A percentile compares a stretch with the other conserved stretches of the same genome.
phyloP scores from a whole-genome alignment of 1,139 yeast species.

The Saccharomyces hybrid region DNA sequence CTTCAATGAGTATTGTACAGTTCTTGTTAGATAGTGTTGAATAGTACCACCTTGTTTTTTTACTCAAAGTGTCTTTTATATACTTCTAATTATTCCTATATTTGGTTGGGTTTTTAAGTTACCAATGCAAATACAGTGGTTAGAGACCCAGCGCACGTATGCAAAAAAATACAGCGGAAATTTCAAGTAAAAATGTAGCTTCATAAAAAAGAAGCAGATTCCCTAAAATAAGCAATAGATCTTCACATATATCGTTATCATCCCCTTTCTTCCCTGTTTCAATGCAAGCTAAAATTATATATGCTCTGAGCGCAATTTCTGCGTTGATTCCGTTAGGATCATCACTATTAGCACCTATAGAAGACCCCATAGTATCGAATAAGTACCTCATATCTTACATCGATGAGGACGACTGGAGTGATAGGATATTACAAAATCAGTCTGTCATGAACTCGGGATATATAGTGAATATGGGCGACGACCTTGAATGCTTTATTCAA shows the following conservation, averaged over 20 bases:
- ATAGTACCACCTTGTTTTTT: not conserved
- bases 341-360: slow-evolving; percentile 15
- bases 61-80: not conserved
- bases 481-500: slow-evolving; percentile 21
- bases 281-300: not conserved
- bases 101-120: not conserved
- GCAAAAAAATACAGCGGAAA: not conserved
- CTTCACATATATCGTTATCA: not conserved
- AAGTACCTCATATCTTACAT: slow-evolving; percentile 21
- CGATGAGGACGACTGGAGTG: slow-evolving; percentile 14
- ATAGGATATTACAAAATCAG: slow-evolving; percentile 7
- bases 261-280: not conserved
- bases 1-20: not conserved
- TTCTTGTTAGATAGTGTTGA: not conserved
- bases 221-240: not conserved
- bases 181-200: not conserved
- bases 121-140: not conserved
- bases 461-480: slow-evolving; percentile 15
- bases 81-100: not conserved
- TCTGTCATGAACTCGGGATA: slow-evolving; percentile 15
- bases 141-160: not conserved
- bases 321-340: not conserved
- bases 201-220: not conserved
- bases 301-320: not conserved
- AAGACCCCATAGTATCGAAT: slow-evolving; percentile 17